Percentiles rank a stretch among this genome's conserved stretches.
phyloP scores from a whole-genome alignment of 2,329 filamentous ascomycete genomes.

The Helminthosporium solani region DNA sequence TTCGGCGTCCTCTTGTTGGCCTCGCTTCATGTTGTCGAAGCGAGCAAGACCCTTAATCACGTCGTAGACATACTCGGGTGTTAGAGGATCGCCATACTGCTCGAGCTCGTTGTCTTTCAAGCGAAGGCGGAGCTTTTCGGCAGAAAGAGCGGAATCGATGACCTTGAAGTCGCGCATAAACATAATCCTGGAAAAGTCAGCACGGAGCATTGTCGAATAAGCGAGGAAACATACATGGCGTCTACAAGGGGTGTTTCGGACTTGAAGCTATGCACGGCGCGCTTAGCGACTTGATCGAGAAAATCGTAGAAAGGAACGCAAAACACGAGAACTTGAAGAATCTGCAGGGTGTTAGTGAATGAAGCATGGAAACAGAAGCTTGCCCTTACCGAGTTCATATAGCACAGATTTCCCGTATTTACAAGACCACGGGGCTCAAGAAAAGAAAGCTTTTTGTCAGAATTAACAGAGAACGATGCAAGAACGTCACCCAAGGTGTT shows the following conservation, averaged over 20 bases:
- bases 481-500: constrained; percentile 76
- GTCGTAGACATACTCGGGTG: constrained; percentile 92
- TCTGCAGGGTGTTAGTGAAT: constrained; percentile 55
- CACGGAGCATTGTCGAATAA: neutral
- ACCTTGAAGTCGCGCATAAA: constrained; percentile 91
- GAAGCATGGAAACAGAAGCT: neutral
- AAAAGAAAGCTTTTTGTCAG: constrained; percentile 69
- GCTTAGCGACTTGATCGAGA: constrained; percentile 79
- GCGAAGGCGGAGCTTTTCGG: constrained; percentile 70
- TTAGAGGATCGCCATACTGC: constrained; percentile 87
- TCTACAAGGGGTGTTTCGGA: constrained; percentile 92
- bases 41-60: constrained; percentile 82
- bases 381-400: constrained; percentile 98
- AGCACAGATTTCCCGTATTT: constrained; percentile 99
- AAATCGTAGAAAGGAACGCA: constrained; percentile 95
- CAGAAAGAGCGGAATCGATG: constrained; percentile 73
- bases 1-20: constrained; percentile 96
- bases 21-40: constrained; percentile 92
- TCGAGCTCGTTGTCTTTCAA: constrained; percentile 84
- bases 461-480: constrained; percentile 67
- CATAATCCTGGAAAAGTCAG: constrained; percentile 67
- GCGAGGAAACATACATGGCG: constrained; percentile 69
- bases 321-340: constrained; percentile 92
- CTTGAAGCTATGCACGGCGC: constrained; percentile 87
- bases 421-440: constrained; percentile 90